Percentiles rank a stretch among this genome's conserved stretches.
These are phyloP conservation scores for Pythium myriotylum DNA, from an alignment of 352 stramenopile genomes.

Conservation along the genomic window DNA sequence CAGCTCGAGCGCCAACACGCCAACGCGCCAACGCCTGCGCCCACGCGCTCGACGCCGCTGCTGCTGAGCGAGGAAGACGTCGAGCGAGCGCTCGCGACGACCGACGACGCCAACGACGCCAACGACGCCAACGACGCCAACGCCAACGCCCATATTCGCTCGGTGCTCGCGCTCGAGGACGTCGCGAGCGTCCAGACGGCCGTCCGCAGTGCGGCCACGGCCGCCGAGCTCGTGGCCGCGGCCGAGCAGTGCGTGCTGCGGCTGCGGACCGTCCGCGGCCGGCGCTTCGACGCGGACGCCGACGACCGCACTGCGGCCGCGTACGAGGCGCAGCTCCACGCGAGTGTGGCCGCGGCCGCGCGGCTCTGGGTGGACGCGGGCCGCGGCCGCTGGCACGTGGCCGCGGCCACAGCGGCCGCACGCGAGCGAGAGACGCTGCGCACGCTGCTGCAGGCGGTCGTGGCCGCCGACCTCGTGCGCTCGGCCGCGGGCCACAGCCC, in stretches of 20 bases:
- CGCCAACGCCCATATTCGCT: constrained; percentile 20
- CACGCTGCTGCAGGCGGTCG: constrained; percentile 44
- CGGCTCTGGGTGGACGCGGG: constrained; percentile 20
- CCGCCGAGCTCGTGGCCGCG: constrained; percentile 7
- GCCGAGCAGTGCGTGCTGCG: constrained; percentile 33
- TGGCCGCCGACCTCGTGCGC: constrained; percentile 35
- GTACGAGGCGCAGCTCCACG: constrained; percentile 34
- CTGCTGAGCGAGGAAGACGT: constrained; percentile 61
- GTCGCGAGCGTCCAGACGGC: constrained; percentile 23
- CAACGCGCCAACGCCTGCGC: neutral
- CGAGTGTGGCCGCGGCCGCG: constrained; percentile 16
- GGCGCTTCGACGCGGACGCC: constrained; percentile 37
- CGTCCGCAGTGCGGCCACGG: constrained; percentile 8
- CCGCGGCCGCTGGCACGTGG: constrained; percentile 42
- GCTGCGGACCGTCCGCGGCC: constrained; percentile 42
- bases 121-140: too few species aligned
- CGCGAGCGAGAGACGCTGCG: constrained; percentile 45
- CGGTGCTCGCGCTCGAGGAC: constrained; percentile 43
- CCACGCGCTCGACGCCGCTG: neutral
- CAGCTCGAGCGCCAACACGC: constrained; percentile 30
- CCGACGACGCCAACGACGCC: constrained; percentile 23
- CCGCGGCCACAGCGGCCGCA: constrained; percentile 14
- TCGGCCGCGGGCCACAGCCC: neutral
- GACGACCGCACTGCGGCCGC: constrained; percentile 44
- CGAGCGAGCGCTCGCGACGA: constrained; percentile 48